A percentile compares a stretch with the other conserved stretches of the same genome.
phyloP scores from a whole-genome alignment of 2,329 filamentous ascomycete species.

The Xylariomycetidae sp. region DNA sequence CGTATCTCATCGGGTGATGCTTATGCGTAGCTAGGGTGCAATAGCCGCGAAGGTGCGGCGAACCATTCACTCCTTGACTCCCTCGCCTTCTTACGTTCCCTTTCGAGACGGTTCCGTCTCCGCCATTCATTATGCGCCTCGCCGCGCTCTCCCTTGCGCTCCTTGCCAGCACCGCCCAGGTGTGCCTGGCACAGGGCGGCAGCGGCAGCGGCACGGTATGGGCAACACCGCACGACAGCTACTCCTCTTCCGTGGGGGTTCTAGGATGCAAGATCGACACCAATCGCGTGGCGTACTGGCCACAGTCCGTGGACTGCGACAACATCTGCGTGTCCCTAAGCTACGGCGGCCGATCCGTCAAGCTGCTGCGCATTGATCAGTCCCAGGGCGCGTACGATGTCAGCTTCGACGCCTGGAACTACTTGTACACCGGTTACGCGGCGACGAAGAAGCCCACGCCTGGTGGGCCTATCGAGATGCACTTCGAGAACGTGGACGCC shows the following conservation, averaged over 20 bases:
- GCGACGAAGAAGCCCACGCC: slow-evolving; percentile 37
- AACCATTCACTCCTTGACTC: slow-evolving; percentile 3
- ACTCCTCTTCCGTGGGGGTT: slow-evolving; percentile 52
- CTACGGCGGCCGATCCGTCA: slow-evolving; percentile 41
- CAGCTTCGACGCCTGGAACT: slow-evolving; percentile 58
- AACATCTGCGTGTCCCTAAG: slow-evolving; percentile 51
- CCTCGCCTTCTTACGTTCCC: not conserved
- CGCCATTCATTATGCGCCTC: slow-evolving; percentile 10
- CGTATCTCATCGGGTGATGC: not conserved
- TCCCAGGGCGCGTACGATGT: slow-evolving; percentile 53
- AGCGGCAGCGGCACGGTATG: slow-evolving; percentile 41
- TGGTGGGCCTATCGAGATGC: slow-evolving; percentile 44
- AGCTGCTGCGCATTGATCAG: slow-evolving; percentile 53
- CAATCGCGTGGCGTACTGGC: slow-evolving; percentile 59
- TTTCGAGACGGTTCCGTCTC: slow-evolving; percentile 3
- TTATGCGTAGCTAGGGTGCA: slow-evolving; percentile 3
- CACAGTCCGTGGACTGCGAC: slow-evolving; percentile 43
- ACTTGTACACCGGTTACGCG: slow-evolving; percentile 42
- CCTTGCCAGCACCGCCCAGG: slow-evolving; percentile 3
- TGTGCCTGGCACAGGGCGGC: slow-evolving; percentile 36
- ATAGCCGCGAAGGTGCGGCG: slow-evolving; percentile 11
- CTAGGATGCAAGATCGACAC: slow-evolving; percentile 57
- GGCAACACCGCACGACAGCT: slow-evolving; percentile 51
- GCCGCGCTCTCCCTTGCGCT: slow-evolving; percentile 3
- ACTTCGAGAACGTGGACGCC: slow-evolving; percentile 37